A percentile compares a stretch with the other conserved stretches of the same genome.
phyloP scores from a whole-genome alignment of 768 basidiomycete species.

The Pisolithus marmoratus region DNA sequence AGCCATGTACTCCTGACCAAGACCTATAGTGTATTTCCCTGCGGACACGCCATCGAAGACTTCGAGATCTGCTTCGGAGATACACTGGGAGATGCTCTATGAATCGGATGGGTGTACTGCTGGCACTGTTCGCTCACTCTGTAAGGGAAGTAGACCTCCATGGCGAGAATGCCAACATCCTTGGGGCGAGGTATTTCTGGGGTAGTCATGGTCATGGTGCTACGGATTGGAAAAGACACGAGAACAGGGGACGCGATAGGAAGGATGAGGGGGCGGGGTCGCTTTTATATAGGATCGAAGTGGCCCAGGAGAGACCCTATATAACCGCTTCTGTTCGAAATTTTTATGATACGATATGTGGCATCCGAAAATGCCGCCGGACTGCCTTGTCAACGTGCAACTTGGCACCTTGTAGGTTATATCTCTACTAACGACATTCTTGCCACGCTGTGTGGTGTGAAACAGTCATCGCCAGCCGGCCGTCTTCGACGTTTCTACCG shows the following conservation, averaged over 20 bases:
- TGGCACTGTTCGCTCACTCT: slow-evolving; percentile 48
- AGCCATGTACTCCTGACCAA: slow-evolving; percentile 97
- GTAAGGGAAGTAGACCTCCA: slow-evolving; percentile 94
- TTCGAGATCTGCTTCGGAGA: slow-evolving; percentile 93
- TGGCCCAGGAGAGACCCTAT: slow-evolving; percentile 7
- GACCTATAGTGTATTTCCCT: slow-evolving; percentile 98
- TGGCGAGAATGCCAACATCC: slow-evolving; percentile 90
- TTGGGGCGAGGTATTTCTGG: slow-evolving; percentile 54
- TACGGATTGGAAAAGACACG: background rate
- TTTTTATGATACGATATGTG: slow-evolving; percentile 28
- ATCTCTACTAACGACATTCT: background rate
- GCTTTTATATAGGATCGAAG: slow-evolving; percentile 22
- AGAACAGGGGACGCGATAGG: background rate
- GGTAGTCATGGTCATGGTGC: slow-evolving; percentile 22
- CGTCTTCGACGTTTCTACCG: too few relatives aligned
- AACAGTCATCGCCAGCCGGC: too few relatives aligned
- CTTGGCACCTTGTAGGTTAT: too few relatives aligned
- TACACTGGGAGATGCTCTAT: slow-evolving; percentile 51
- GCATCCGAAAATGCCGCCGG: slow-evolving; percentile 9
- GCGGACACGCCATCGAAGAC: slow-evolving; percentile 88
- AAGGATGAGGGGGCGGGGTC: background rate
- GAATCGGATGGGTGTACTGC: background rate
- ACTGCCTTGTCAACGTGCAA: too few relatives aligned
- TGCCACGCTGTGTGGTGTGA: background rate
- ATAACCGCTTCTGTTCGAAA: slow-evolving; percentile 18